Evolutionary conservation across 768 basidiomycete species (phyloP).

Genomic region (Pleurotus tuber-regium): DNA sequence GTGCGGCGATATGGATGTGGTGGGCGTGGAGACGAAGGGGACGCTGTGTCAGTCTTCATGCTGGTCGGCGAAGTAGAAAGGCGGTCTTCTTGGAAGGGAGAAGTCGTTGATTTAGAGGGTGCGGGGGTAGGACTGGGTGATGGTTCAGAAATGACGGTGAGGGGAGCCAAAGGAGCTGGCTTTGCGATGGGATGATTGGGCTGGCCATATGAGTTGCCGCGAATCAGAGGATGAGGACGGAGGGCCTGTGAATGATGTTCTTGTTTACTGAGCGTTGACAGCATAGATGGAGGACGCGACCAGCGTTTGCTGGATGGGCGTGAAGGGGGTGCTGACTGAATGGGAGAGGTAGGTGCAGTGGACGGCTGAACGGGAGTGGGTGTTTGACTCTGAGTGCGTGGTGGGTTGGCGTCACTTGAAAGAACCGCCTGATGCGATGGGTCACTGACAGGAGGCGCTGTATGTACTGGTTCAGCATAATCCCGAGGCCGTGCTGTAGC

Average conservation of each 20-base stretch:
- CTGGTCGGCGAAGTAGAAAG: conserved; percentile 34
- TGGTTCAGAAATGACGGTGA: conserved; percentile 55
- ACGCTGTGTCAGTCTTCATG: conserved; percentile 28
- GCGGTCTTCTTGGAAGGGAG: conserved; percentile 20
- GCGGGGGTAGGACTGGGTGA: conserved; percentile 34
- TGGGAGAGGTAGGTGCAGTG: conserved; percentile 15
- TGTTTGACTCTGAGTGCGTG: neutral
- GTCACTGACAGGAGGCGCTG: conserved; percentile 2
- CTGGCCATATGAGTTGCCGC: conserved; percentile 65
- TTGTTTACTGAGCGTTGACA: conserved; percentile 44
- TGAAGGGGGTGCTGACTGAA: conserved; percentile 23
- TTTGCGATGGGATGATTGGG: conserved; percentile 41
- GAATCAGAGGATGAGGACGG: conserved; percentile 76
- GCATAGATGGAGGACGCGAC: conserved; percentile 59
- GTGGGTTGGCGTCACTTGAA: neutral
- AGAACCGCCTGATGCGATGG: neutral
- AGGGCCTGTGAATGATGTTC: conserved; percentile 31
- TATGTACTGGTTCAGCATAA: neutral
- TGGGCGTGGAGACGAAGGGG: conserved; percentile 34
- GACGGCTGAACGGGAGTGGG: neutral
- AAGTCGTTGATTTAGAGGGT: conserved; percentile 36
- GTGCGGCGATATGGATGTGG: conserved; percentile 39
- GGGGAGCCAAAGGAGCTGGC: conserved; percentile 54
- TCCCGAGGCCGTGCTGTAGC: neutral
- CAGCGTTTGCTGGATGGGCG: conserved; percentile 36